These are phyloP conservation scores for Helotiales sp. DNA, from an alignment of 2,329 filamentous ascomycete species.

Conservation along the genomic window DNA sequence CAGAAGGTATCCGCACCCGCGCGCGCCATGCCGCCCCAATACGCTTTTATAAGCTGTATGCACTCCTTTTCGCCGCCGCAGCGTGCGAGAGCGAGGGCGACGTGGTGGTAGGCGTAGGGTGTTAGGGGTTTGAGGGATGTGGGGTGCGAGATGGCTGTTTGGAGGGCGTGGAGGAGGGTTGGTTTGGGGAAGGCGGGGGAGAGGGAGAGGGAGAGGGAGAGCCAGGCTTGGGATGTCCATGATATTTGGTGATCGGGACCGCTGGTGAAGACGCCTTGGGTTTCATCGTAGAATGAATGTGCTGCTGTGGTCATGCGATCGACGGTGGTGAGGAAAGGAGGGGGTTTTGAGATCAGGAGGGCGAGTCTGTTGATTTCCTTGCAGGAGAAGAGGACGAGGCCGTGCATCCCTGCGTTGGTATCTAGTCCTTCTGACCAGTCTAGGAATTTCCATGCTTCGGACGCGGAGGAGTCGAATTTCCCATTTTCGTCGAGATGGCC, in stretches of 20 bases:
- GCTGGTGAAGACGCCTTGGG: slow-evolving; percentile 36
- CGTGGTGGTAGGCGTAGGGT: slow-evolving; percentile 43
- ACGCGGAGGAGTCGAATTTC: slow-evolving; percentile 31
- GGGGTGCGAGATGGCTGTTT: slow-evolving; percentile 36
- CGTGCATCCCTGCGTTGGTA: slow-evolving; percentile 42
- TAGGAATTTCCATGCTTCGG: slow-evolving; percentile 42
- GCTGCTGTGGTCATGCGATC: slow-evolving; percentile 35
- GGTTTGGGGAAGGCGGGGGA: no score
- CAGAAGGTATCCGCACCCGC: slow-evolving; percentile 45
- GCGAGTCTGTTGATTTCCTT: slow-evolving; percentile 42
- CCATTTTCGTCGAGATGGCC: slow-evolving; percentile 36
- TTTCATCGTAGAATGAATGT: slow-evolving; percentile 30
- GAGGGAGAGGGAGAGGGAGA: slow-evolving; percentile 40
- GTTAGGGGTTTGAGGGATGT: slow-evolving; percentile 41
- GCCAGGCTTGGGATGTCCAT: slow-evolving; percentile 43
- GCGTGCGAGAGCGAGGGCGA: slow-evolving; percentile 40
- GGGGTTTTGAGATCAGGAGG: slow-evolving; percentile 32
- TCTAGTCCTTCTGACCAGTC: slow-evolving; percentile 43
- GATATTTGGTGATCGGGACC: slow-evolving; percentile 41
- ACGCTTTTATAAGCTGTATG: slow-evolving; percentile 41
- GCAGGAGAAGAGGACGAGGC: slow-evolving; percentile 41
- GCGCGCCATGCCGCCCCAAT: slow-evolving; percentile 45
- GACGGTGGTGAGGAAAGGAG: slow-evolving; percentile 34
- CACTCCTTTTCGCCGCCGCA: slow-evolving; percentile 39
- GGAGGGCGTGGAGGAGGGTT: slow-evolving; percentile 33